phyloP scores from a whole-genome alignment of 495 filamentous ascomycete genomes.

The Talaromyces borbonicus region DNA sequence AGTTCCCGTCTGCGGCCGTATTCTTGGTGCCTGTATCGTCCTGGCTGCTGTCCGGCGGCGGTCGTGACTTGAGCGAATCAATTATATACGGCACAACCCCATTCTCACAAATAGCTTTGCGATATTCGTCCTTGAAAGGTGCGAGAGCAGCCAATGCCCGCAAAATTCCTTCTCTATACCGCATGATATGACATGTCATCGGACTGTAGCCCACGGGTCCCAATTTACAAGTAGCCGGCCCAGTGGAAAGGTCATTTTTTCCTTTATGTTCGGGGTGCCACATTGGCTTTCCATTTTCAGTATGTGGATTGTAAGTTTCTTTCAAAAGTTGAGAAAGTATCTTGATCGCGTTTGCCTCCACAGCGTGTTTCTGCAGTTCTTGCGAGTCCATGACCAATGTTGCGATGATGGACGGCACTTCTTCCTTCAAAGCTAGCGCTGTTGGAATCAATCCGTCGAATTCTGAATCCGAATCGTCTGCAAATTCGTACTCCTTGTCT shows the following conservation, averaged over 20 bases:
- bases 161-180: constrained; percentile 66
- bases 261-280: constrained; percentile 30
- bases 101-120: constrained; percentile 72
- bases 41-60: constrained; percentile 22
- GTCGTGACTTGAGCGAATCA: constrained; percentile 62
- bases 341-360: constrained; percentile 67
- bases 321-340: constrained; percentile 69
- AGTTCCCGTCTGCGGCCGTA: constrained; percentile 34
- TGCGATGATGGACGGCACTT: constrained; percentile 64
- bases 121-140: constrained; percentile 71
- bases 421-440: constrained; percentile 47
- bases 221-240: constrained; percentile 29
- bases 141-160: constrained; percentile 69
- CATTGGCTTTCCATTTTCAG: constrained; percentile 25
- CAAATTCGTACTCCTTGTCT: constrained; percentile 41
- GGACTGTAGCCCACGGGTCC: constrained; percentile 54
- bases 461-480: constrained; percentile 29
- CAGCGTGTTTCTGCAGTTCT: constrained; percentile 69
- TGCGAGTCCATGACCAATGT: constrained; percentile 67
- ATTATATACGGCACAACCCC: constrained; percentile 73
- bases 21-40: constrained; percentile 28
- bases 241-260: constrained; percentile 11
- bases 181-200: constrained; percentile 60
- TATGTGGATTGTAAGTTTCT: constrained; percentile 45
- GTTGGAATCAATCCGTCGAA: constrained; percentile 30